These are phyloP conservation scores for Amyloporia xantha DNA, from an alignment of 768 basidiomycete genomes.

Conservation along the genomic window DNA sequence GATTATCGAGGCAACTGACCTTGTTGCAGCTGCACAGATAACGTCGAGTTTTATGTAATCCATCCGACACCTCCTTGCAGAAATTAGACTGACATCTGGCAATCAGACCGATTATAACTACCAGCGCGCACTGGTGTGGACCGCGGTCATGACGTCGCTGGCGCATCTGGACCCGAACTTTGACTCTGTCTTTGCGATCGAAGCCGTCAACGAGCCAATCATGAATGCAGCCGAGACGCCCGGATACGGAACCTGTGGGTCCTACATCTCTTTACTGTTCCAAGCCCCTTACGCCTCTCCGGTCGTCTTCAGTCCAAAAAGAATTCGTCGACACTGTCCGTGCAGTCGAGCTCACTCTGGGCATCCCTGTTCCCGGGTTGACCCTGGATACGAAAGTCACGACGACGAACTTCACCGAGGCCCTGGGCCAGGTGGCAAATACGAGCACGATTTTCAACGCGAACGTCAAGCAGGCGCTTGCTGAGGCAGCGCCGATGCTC, in stretches of 20 bases:
- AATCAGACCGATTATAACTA: constrained; percentile 64
- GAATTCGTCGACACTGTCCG: constrained; percentile 66
- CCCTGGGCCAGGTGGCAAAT: constrained; percentile 19
- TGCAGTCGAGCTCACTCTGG: constrained; percentile 54
- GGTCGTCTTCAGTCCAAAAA: constrained; percentile 44
- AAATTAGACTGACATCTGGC: background rate
- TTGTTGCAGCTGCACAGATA: constrained; percentile 48
- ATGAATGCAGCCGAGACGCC: constrained; percentile 67
- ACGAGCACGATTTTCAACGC: constrained; percentile 18
- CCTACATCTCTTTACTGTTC: background rate
- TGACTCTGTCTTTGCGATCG: constrained; percentile 56
- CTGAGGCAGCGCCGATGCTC: constrained; percentile 33
- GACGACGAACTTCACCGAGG: constrained; percentile 30
- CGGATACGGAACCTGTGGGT: constrained; percentile 61
- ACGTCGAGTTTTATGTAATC: constrained; percentile 70
- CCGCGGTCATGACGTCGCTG: constrained; percentile 69
- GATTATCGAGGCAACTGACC: background rate
- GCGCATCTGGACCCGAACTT: constrained; percentile 67
- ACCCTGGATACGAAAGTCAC: constrained; percentile 16
- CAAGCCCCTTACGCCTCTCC: background rate
- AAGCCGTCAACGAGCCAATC: constrained; percentile 76
- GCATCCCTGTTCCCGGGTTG: constrained; percentile 38
- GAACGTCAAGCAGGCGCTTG: constrained; percentile 28
- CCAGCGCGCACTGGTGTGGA: constrained; percentile 74
- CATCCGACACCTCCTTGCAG: no score